Percentiles rank a stretch among this genome's conserved stretches.
Evolutionary conservation across 169 alveolate species (phyloP).

Genomic region (Perkinsus marinus): DNA sequence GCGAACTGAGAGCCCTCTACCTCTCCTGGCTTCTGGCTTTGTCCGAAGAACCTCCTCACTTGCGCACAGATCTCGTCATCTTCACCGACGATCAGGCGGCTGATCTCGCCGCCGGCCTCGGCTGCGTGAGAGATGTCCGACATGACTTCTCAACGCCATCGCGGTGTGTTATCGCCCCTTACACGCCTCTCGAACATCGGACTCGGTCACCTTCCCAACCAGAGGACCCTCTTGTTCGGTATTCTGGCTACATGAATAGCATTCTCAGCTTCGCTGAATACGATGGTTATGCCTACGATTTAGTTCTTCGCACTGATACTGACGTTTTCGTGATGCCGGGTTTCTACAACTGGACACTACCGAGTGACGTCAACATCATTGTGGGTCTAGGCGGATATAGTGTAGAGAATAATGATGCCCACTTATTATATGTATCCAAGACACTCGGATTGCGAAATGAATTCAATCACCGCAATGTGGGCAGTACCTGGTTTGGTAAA

Average conservation of each 20-base stretch:
- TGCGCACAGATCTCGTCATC: neutral
- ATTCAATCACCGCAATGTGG: neutral
- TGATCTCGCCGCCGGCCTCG: neutral
- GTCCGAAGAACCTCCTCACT: neutral
- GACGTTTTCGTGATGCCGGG: neutral
- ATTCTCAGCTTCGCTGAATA: neutral
- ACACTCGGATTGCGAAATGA: neutral
- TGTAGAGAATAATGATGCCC: neutral
- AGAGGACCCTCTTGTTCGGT: neutral
- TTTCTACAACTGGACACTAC: neutral
- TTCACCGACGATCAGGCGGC: neutral
- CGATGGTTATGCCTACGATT: neutral
- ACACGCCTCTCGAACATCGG: neutral
- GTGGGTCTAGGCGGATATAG: neutral
- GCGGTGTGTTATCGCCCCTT: neutral
- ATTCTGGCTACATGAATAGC: neutral
- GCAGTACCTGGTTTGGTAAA: neutral
- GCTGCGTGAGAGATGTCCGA: neutral
- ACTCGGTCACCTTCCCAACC: neutral
- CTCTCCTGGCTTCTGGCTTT: neutral
- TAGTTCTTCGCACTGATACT: neutral
- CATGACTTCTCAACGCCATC: neutral
- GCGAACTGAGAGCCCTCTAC: neutral
- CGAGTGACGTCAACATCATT: neutral
- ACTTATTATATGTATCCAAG: neutral